Conservation (phyloP, 768 basidiomycete species). For the Trametes punicea region DNA sequence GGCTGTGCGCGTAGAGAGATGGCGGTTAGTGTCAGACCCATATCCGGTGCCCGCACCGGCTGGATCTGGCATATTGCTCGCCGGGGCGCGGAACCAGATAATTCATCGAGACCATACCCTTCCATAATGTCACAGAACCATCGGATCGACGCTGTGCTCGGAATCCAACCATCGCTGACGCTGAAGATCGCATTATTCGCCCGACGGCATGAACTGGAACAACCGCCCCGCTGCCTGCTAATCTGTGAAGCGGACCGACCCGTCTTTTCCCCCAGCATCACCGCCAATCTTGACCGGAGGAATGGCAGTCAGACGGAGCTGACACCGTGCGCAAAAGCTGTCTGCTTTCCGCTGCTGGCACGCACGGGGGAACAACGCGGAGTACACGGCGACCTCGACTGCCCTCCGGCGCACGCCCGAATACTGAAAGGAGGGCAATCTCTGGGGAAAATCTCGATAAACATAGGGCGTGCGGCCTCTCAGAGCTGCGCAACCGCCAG, state of each 20-base stretch:
- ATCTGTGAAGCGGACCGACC: slow-evolving; percentile 12
- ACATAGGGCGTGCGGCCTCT: not conserved
- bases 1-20: slow-evolving; percentile 19
- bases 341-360: not conserved
- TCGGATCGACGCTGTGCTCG: slow-evolving; percentile 19
- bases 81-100: slow-evolving; percentile 4
- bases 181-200: slow-evolving; percentile 15
- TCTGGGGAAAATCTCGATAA: slow-evolving; percentile 19
- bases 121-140: slow-evolving; percentile 14
- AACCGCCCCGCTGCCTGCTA: slow-evolving; percentile 10
- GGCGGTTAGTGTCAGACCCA: slow-evolving; percentile 17
- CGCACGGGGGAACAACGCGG: slow-evolving; percentile 9
- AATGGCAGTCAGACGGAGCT: slow-evolving; percentile 2
- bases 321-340: not conserved
- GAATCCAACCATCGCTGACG: slow-evolving; percentile 5
- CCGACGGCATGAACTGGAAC: slow-evolving; percentile 6
- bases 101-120: slow-evolving; percentile 2
- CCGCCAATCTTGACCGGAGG: not conserved
- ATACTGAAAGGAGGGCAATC: slow-evolving; percentile 12
- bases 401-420: slow-evolving; percentile 5
- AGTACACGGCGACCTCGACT: not conserved
- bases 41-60: slow-evolving; percentile 3
- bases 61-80: slow-evolving; percentile 10
- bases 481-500: slow-evolving; percentile 1
- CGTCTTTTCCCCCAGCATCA: not conserved